A percentile compares a stretch with the other conserved stretches of the same genome.
Evolutionary conservation across 2,329 filamentous ascomycete genomes (phyloP).

Genomic region (Penicillium sp.): DNA sequence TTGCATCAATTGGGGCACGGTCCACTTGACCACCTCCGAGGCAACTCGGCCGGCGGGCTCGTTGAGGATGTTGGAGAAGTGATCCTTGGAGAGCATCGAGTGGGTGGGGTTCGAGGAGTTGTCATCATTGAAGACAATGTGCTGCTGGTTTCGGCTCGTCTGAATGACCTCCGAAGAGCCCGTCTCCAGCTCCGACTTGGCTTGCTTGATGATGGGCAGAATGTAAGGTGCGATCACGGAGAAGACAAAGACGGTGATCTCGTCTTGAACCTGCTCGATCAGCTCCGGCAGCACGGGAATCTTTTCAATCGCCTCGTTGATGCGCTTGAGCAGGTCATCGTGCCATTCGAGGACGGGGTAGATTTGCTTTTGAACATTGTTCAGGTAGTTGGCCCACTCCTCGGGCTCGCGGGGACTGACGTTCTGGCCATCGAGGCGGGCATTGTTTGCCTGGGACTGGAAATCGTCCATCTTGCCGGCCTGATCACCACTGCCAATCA

Average conservation of each 20-base stretch:
- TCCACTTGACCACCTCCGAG: constrained; percentile 77
- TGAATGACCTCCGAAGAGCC: constrained; percentile 86
- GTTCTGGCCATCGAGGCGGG: constrained; percentile 73
- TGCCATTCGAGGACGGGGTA: constrained; percentile 92
- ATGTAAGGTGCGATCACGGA: constrained; percentile 88
- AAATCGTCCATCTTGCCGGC: constrained; percentile 77
- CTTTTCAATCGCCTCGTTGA: constrained; percentile 77
- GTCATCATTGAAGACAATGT: constrained; percentile 83
- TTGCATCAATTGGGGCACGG: constrained; percentile 84
- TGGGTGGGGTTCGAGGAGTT: constrained; percentile 80
- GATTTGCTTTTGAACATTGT: constrained; percentile 74
- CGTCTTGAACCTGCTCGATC: constrained; percentile 82
- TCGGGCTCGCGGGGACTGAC: constrained; percentile 81
- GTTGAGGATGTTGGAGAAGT: constrained; percentile 89
- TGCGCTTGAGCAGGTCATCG: constrained; percentile 80
- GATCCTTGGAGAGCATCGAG: constrained; percentile 94
- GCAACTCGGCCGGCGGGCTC: constrained; percentile 84
- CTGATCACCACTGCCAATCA: constrained; percentile 70
- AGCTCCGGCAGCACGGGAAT: constrained; percentile 84
- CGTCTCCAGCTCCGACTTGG: constrained; percentile 83
- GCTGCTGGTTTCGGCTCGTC: constrained; percentile 80
- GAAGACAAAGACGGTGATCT: constrained; percentile 88
- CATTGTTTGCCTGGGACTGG: constrained; percentile 71
- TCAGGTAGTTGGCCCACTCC: constrained; percentile 77
- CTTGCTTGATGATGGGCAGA: constrained; percentile 80